Conservation (phyloP, 257 asterid species). For the Solanum gandarillasii region DNA sequence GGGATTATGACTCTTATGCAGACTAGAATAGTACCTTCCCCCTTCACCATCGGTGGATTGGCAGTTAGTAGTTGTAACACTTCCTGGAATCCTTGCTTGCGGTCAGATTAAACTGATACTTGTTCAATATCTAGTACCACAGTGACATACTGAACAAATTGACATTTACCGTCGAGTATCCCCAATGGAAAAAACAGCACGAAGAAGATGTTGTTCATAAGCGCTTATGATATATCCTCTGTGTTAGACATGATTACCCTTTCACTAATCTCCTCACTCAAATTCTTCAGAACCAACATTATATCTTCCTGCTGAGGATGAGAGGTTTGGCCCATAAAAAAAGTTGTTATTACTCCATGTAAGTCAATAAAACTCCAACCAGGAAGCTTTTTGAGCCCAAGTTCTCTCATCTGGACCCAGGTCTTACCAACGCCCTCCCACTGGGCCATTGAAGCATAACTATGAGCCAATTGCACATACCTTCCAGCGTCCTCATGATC, state of each 20-base stretch:
- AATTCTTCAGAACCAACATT: slow-evolving; percentile 21
- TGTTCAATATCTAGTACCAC: not conserved
- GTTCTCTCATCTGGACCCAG: slow-evolving; percentile 61
- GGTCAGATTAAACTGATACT: not conserved
- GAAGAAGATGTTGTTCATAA: not conserved
- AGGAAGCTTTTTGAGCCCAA: slow-evolving; percentile 59
- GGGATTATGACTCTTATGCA: not conserved
- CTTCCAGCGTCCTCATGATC: slow-evolving; percentile 61
- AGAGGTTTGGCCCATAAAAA: slow-evolving; percentile 48
- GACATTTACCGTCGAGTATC: not conserved
- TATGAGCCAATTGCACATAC: slow-evolving; percentile 74
- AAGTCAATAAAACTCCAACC: slow-evolving; percentile 81
- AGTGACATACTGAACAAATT: not conserved
- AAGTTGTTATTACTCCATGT: slow-evolving; percentile 54
- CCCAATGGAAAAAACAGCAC: not conserved
- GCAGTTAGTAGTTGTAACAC: not conserved
- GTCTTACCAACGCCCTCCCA: slow-evolving; percentile 86
- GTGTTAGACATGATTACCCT: slow-evolving; percentile 4
- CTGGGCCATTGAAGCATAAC: slow-evolving; percentile 58
- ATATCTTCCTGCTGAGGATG: slow-evolving; percentile 51
- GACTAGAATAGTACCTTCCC: not conserved
- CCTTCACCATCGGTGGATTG: not conserved
- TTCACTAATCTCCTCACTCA: slow-evolving; percentile 35
- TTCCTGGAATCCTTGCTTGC: not conserved
- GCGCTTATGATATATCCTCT: slow-evolving; percentile 10